Evolutionary conservation across 495 filamentous ascomycete genomes (phyloP), one percentile per base, ranked within the genome.

Genomic region (Aspergillus bridgeri): DNA sequence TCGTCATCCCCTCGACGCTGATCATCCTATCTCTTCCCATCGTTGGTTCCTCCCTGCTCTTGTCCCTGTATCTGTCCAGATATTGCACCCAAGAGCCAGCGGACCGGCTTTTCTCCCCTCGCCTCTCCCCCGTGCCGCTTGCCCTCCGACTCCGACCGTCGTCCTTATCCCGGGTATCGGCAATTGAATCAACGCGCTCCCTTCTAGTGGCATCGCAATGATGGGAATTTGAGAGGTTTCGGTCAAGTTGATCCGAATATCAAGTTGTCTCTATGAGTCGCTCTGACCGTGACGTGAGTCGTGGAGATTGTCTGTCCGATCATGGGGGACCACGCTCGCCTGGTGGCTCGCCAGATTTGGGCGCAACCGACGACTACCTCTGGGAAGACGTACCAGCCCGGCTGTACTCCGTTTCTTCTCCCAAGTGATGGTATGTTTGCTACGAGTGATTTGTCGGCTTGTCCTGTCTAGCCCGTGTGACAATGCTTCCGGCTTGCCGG

Each of bases 391-490:
- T 76, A 78, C 53, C 24, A 65, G 3, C 65, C 75, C 6, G 79
- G 78, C 27, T 89, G 86, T 65, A 82, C 81, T 15, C 85, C 85
- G 6, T 79, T 87, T 65, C 77, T 83, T 21, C 77, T 92, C 17
- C 85, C 87, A 6, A 78, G 71, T 58, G 60, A 76, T 60, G 76
- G 76, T 77, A 71, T 63, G 75, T 66, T 50, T 49, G 21, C 46
- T 1, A 29, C n/a, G 19, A 17, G 38, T 19, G 18, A 42, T 52
- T 29, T 42, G 50, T 5, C 9, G 8, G 15, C 42, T 9, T 19
- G 33, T n/a, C 19, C 20, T 42, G 17, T 46, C 23, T 1, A 23
- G 13, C 21, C 21, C 42, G 5, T 17, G 24, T 23, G 23, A 29
- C 6, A 19, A 25, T n/a, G 44, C 17, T 18, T 47, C 42, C 1